phyloP scores from a whole-genome alignment of 768 basidiomycete species.

The Phanerochaete carnosa region DNA sequence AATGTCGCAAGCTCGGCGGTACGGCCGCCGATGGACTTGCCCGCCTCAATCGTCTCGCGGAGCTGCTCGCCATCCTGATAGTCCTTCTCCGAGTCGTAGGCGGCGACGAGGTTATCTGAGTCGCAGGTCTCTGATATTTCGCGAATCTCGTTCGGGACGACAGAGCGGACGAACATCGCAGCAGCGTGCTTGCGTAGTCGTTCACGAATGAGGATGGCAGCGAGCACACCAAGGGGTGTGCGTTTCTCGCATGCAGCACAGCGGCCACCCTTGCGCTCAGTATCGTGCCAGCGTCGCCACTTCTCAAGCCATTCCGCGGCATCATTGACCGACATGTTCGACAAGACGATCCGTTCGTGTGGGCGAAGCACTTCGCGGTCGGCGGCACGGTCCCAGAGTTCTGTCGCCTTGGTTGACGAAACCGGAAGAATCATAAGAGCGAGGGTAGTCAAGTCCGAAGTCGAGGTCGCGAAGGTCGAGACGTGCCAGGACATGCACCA shows the following conservation, averaged over 20 bases:
- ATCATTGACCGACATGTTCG: conserved; percentile 48
- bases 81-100: conserved; percentile 28
- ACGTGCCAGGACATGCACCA: conserved; percentile 43
- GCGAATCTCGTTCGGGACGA: conserved; percentile 21
- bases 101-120: conserved; percentile 1
- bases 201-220: conserved; percentile 44
- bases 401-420: conserved; percentile 38
- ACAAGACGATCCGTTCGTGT: conserved; percentile 55
- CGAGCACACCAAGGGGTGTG: conserved; percentile 47
- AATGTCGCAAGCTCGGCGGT: conserved; percentile 49
- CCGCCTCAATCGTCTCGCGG: conserved; percentile 51
- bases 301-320: conserved; percentile 41
- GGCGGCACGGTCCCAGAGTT: conserved; percentile 40
- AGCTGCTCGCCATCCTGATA: conserved; percentile 37
- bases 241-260: conserved; percentile 24
- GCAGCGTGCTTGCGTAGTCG: conserved; percentile 52
- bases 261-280: conserved; percentile 23
- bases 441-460: conserved; percentile 53
- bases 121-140: conserved; percentile 12
- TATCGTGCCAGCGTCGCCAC: conserved; percentile 26
- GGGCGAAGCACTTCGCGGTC: conserved; percentile 31
- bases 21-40: conserved; percentile 59
- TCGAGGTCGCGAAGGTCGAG: conserved; percentile 35
- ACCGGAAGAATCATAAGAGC: conserved; percentile 52
- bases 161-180: conserved; percentile 49